Evolutionary conservation across 305 asterid genomes (phyloP), one percentile per base, ranked within the genome.

Genomic region (Ajuga reptans): DNA sequence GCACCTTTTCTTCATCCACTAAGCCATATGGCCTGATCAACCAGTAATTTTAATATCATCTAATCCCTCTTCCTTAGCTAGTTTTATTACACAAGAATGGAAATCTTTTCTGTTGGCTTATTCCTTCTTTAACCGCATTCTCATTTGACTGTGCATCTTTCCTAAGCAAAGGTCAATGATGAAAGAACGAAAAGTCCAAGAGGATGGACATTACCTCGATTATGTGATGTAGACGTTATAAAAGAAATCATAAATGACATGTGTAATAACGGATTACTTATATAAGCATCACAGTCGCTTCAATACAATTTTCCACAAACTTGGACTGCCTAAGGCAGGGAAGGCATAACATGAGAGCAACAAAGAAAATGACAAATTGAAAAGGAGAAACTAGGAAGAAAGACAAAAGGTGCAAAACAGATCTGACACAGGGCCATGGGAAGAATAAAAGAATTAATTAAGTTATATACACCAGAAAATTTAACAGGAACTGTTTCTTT

Each of bases 301-400:
- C 46, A 63, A 47, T 67, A 73, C 37, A 24, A 21, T 46, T 54
- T 16, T 62, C 58, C 56, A 67, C 55, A 73, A 55, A 64, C 56
- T 73, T 18, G 36, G 49, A 31, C 56, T 65, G 52, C 66, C 52
- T 37, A 49, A 21, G 45, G 52, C 31, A 42, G 29, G 57, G 59
- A 41, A 41, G 29, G 21, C 45, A 58, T 41, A 49, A 58, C 69
- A 37, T 47, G 18, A 68, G 31, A 51, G 58, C 55, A 59, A 51
- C 16, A 50, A 15, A 50, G 57, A 57, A 42, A 66, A 46, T 14
- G 59, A 17, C 49, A 43, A 53, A 47, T 15, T 27, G 34, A 9
- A 42, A 52, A 21, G 54, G 56, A 45, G 31, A 68, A 70, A 11
- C 43, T 11, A 21, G 17, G 59, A 17, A 56, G 56, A 75, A 41